A percentile compares a stretch with the other conserved stretches of the same genome.
Evolutionary conservation across 306 rosid genomes (phyloP).

Genomic region (Geum urbanum): DNA sequence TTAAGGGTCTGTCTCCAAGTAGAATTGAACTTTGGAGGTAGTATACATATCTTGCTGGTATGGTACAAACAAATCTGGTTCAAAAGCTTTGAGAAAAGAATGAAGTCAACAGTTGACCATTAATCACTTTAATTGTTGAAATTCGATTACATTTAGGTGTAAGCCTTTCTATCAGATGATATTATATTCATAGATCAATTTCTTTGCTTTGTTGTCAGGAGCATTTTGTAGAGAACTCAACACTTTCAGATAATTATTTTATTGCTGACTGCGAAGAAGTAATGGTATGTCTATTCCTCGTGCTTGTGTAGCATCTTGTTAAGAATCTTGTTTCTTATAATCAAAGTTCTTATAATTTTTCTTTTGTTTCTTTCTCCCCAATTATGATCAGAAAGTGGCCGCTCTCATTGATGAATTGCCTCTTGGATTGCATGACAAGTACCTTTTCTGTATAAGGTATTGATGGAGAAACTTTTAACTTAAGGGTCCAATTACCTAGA

Average conservation of each 20-base stretch:
- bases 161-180: conserved; percentile 6
- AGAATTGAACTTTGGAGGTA: conserved; percentile 4
- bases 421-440: conserved; percentile 72
- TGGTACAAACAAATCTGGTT: neutral
- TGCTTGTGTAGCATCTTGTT: conserved; percentile 21
- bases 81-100: neutral
- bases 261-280: conserved; percentile 65
- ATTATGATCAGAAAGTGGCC: conserved; percentile 65
- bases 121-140: neutral
- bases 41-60: neutral
- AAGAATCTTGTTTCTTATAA: neutral
- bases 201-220: conserved; percentile 52
- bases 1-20: neutral
- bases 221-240: conserved; percentile 80
- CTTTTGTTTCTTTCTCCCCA: conserved; percentile 25
- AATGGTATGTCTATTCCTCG: conserved; percentile 54
- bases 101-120: neutral
- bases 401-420: conserved; percentile 72
- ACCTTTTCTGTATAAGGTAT: conserved; percentile 83
- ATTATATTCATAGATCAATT: conserved; percentile 9
- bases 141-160: neutral
- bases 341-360: conserved; percentile 5
- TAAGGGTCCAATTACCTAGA: conserved; percentile 11
- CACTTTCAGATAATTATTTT: conserved; percentile 75
- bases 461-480: neutral